phyloP scores from a whole-genome alignment of 164 flowering plant genomes.

The Vitis cinerea region DNA sequence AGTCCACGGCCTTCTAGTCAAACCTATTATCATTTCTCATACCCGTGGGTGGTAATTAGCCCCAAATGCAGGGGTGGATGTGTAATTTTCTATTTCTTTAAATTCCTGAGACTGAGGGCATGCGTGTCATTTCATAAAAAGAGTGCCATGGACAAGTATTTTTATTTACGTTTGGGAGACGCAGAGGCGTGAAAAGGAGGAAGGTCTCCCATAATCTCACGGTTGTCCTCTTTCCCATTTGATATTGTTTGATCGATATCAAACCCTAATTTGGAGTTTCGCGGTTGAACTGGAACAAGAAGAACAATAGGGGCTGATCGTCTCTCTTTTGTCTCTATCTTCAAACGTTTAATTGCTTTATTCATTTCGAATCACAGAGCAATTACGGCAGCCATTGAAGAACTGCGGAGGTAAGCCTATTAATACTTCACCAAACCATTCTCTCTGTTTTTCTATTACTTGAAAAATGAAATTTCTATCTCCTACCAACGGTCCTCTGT shows the following conservation, averaged over 20 bases:
- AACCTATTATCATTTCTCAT: too few species aligned
- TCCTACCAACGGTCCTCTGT: neutral
- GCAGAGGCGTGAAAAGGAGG: neutral
- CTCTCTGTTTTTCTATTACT: neutral
- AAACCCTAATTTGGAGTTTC: too few species aligned
- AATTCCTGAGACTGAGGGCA: too few species aligned
- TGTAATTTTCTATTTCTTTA: too few species aligned
- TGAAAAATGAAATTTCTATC: neutral
- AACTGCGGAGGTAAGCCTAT: slow-evolving; percentile 1
- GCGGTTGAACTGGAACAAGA: too few species aligned
- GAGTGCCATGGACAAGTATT: neutral
- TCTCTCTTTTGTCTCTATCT: neutral
- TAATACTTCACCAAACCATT: neutral
- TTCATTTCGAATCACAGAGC: neutral
- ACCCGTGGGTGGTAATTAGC: too few species aligned
- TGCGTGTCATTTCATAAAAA: neutral
- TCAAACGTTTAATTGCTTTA: neutral
- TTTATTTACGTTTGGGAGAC: neutral
- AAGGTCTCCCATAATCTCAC: neutral
- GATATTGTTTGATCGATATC: neutral
- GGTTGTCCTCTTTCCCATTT: neutral
- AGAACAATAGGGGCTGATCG: neutral
- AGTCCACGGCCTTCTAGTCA: too few species aligned
- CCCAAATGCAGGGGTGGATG: too few species aligned
- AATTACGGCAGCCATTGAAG: slow-evolving; percentile 6